Conservation (phyloP, 148 eudicot genomes). For the Nyssa sinensis region DNA sequence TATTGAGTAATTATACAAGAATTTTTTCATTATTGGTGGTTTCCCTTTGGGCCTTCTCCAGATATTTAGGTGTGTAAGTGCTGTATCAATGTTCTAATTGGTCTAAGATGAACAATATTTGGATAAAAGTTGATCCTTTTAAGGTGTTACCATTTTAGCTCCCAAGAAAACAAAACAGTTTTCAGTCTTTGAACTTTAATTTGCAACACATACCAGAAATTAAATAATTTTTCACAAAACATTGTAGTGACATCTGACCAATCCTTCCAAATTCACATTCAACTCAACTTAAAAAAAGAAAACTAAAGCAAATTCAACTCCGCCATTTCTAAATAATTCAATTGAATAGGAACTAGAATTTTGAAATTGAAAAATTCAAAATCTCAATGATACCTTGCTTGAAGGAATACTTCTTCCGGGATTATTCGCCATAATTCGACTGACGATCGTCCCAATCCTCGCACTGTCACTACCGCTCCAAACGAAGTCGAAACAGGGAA, state of each 20-base stretch:
- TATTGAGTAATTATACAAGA: no score
- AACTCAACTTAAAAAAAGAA: no score
- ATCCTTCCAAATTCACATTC: neutral
- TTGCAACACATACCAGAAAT: neutral
- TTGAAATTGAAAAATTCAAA: neutral
- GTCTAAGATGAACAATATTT: neutral
- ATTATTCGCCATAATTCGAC: slow-evolving; percentile 58
- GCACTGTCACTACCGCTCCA: slow-evolving; percentile 67
- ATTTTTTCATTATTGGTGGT: neutral
- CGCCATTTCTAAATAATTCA: neutral
- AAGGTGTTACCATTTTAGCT: neutral
- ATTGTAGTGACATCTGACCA: neutral
- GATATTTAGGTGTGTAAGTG: no score
- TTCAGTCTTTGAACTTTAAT: no score
- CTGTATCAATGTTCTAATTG: neutral
- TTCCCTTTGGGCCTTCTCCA: neutral
- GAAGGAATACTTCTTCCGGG: slow-evolving; percentile 65
- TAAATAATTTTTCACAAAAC: no score
- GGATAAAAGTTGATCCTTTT: no score
- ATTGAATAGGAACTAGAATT: neutral
- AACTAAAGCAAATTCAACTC: neutral
- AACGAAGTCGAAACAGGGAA: slow-evolving; percentile 72
- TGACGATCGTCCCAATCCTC: slow-evolving; percentile 38
- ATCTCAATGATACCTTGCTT: slow-evolving; percentile 38
- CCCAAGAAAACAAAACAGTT: no score